Conservation (phyloP, 768 basidiomycete species). For the Russula griseocarnosa region DNA sequence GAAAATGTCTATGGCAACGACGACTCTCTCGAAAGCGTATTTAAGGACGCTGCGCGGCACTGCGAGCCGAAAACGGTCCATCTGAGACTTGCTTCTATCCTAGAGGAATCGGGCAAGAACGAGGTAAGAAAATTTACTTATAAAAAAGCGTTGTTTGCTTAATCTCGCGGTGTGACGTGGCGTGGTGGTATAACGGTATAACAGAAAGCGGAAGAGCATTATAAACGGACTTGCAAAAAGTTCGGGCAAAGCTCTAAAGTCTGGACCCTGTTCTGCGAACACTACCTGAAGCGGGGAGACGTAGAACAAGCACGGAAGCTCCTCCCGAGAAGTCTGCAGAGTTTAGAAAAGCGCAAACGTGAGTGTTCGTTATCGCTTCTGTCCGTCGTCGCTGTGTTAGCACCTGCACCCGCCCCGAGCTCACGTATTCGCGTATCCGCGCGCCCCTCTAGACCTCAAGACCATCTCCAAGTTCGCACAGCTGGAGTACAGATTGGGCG, state of each 20-base stretch:
- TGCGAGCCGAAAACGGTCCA: constrained; percentile 94
- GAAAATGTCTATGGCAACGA: constrained; percentile 92
- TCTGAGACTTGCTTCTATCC: constrained; percentile 77
- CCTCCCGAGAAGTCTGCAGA: constrained; percentile 81
- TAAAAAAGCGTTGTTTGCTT: neutral
- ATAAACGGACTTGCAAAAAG: constrained; percentile 85
- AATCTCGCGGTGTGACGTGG: neutral
- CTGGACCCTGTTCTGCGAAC: constrained; percentile 89
- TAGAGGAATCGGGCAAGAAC: constrained; percentile 76
- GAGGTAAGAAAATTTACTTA: constrained; percentile 47
- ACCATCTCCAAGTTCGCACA: constrained; percentile 94
- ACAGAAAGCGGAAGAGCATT: constrained; percentile 92
- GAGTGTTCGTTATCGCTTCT: constrained; percentile 35
- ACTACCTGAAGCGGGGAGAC: constrained; percentile 68
- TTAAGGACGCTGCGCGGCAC: constrained; percentile 84
- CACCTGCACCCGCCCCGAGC: too few relatives aligned
- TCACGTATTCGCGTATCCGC: neutral
- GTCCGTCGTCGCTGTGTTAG: too few relatives aligned
- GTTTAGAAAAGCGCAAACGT: constrained; percentile 91
- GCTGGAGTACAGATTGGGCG: constrained; percentile 91
- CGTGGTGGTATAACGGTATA: constrained; percentile 15
- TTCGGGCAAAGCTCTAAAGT: constrained; percentile 91
- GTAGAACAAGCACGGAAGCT: constrained; percentile 80
- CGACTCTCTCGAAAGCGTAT: constrained; percentile 69
- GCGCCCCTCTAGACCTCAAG: constrained; percentile 66